phyloP scores from a whole-genome alignment of 1,139 yeast genomes.

The Debaryomyces sp. region DNA sequence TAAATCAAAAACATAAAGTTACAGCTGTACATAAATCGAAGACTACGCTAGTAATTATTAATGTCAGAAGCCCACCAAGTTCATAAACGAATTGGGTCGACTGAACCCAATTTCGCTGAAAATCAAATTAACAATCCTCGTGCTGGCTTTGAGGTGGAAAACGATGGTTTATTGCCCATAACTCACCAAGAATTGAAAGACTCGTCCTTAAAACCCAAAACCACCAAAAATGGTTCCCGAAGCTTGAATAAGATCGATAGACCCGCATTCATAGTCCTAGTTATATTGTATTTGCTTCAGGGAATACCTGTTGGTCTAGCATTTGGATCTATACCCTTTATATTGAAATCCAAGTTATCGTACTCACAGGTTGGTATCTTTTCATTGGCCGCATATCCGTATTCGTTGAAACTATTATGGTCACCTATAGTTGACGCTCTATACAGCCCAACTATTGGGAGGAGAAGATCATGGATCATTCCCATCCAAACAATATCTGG shows the following conservation, averaged over 20 bases:
- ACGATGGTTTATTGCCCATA: slow-evolving; percentile 41
- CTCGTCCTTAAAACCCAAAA: slow-evolving; percentile 13
- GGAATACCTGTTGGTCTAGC: slow-evolving; percentile 97
- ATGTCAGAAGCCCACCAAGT: slow-evolving; percentile 7
- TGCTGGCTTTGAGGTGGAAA: slow-evolving; percentile 32
- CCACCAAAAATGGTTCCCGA: slow-evolving; percentile 1
- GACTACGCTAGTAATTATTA: not conserved
- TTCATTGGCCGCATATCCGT: slow-evolving; percentile 92
- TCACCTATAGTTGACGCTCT: slow-evolving; percentile 94
- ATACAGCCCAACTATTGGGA: slow-evolving; percentile 67
- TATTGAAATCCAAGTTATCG: slow-evolving; percentile 78
- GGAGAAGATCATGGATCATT: slow-evolving; percentile 92
- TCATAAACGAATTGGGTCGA: slow-evolving; percentile 5
- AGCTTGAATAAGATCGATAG: slow-evolving; percentile 50
- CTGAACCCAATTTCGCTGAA: slow-evolving; percentile 12
- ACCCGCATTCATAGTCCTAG: slow-evolving; percentile 73
- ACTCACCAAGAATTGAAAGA: slow-evolving; percentile 25
- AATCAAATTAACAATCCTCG: slow-evolving; percentile 24
- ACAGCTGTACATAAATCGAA: not conserved
- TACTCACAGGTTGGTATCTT: slow-evolving; percentile 91
- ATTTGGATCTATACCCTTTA: slow-evolving; percentile 93
- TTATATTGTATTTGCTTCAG: slow-evolving; percentile 76
- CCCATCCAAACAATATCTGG: slow-evolving; percentile 88
- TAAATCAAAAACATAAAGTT: not conserved
- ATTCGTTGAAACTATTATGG: slow-evolving; percentile 89